A percentile compares a stretch with the other conserved stretches of the same genome.
phyloP scores from a whole-genome alignment of 2,329 filamentous ascomycete species.

The Pseudodiploospora longispora region DNA sequence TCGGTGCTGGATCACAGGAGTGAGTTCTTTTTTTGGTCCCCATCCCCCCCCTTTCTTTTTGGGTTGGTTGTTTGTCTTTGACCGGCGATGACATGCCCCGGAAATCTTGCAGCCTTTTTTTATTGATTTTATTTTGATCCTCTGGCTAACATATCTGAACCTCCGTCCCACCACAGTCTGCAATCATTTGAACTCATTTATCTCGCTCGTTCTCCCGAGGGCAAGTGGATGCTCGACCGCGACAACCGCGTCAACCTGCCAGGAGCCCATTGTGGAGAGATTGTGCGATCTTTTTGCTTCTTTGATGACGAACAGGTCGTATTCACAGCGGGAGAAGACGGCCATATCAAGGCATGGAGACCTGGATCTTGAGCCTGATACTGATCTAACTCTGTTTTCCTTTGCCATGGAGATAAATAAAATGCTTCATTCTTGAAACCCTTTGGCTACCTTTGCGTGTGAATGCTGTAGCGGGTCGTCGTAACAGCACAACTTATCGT shows the following conservation, averaged over 20 bases:
- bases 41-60: constrained; percentile 17
- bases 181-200: constrained; percentile 54
- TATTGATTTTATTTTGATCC: not conserved
- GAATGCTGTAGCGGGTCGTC: too few species aligned
- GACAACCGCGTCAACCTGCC: constrained; percentile 50
- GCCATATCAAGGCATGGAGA: constrained; percentile 49
- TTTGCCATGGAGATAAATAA: too few species aligned
- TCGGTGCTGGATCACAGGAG: constrained; percentile 62
- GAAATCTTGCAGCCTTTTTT: too few species aligned
- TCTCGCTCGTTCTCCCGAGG: constrained; percentile 38
- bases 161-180: constrained; percentile 27
- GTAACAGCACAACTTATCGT: too few species aligned
- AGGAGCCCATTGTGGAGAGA: constrained; percentile 55
- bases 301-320: constrained; percentile 52
- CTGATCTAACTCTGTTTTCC: too few species aligned
- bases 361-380: constrained; percentile 12
- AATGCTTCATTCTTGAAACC: too few species aligned
- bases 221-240: constrained; percentile 47
- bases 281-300: constrained; percentile 57
- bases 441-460: too few species aligned
- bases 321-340: constrained; percentile 52
- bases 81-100: too few species aligned
- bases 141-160: not conserved
- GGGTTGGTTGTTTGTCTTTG: not conserved
- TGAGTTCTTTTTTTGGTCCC: constrained; percentile 32